Base-by-base conservation (phyloP, 371 early-diverging fungal species). In the Syncephalastrum monosporum region DNA sequence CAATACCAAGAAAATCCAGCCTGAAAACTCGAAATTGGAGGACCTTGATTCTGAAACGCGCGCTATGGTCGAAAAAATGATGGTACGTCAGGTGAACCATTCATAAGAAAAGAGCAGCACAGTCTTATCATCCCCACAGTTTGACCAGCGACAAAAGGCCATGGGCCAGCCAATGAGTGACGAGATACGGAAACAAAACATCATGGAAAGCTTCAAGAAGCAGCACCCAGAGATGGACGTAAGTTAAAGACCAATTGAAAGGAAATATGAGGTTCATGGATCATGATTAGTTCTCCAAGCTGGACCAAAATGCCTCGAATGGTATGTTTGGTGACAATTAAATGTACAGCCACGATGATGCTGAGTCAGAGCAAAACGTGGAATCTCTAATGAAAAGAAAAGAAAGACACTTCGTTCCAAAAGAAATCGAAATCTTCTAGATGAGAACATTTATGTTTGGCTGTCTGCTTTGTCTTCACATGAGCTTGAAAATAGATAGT, bases 11-110 rank as follows among this genome's bases (percentile, higher is more conserved):
- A 91, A 89, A 67, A 91, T 95, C 56, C 82, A 87, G 57, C 96
- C 96, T 5, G 95, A 94, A 63, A 96, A 94, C 72, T 92, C 92
- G 0, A 90, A 91, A 59, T 70, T 96, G 62, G 70, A 79, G 33
- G 96, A 96, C 61, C 66, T 96, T 63, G 95, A 96, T 69, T 91
- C 91, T 41, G 96, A 96, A 58, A 94, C 96, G 0, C 75, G 95
- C 29, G 78, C 87, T 38, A 91, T 94, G 92, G 94, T 92, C 33
- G 87, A 89, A 57, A 89, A 89, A 55, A 88, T 89, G 90, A 87
- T 89, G 87, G 85, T 84, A 78, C 60, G 53, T 2, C 21, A 2
- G 43, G 14, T 3, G 12, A 23, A 5, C 42, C 7, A 21, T 12
- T 25, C 19, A n/a, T 5, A 21, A 4, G 16, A 6, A 46, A 16